Evolutionary conservation across 192 early-diverging fungal species (phyloP), one percentile per base, ranked within the genome.

Genomic region (Kappamyces sp.): DNA sequence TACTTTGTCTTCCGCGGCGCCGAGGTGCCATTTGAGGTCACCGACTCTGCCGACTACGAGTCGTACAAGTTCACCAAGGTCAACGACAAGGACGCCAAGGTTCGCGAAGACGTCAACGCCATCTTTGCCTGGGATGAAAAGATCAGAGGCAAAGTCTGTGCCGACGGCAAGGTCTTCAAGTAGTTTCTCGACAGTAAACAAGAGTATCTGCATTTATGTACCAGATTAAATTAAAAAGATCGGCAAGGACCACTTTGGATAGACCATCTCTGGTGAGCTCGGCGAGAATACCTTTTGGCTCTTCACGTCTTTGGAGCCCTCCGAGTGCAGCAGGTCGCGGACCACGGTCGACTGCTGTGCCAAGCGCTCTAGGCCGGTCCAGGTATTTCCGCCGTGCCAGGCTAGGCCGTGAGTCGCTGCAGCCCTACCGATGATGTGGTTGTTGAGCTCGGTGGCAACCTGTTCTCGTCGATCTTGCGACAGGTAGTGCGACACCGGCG

Each of bases 1-100:
- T 90, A 91, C 89, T 97, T 93, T 76, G 85, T 97, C 32, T 82
- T 93, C 74, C 88, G 92, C 71, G 93, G 93, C 43, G 70, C 83
- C 66, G 87, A 84, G 61, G 72, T 93, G 60, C 90, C 91, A 15
- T 77, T 75, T 57, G 88, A 89, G 68, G 74, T 90, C 63, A 66
- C 64, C 46, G 92, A 94, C 65, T 81, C 90, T 37, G 79, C 91
- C 60, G 92, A 94, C 80, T 94, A 74, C 80, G 90, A 88, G 49
- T 90, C 88, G 40, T 97, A 84, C 85, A 73, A 63, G 62, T 97
- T 91, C 77, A 77, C 75, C 50, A 85, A 85, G 72, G 76, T 85
- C 62, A 86, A 93, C 65, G 66, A 74, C 49, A 75, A 68, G 67
- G 87, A 92, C 61, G 58, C 68, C 37, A 74, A 66, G 58, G 71